Percentiles rank a stretch among this genome's conserved stretches.
phyloP scores from a whole-genome alignment of 2,329 filamentous ascomycete species.

The Aureobasidium sp. region DNA sequence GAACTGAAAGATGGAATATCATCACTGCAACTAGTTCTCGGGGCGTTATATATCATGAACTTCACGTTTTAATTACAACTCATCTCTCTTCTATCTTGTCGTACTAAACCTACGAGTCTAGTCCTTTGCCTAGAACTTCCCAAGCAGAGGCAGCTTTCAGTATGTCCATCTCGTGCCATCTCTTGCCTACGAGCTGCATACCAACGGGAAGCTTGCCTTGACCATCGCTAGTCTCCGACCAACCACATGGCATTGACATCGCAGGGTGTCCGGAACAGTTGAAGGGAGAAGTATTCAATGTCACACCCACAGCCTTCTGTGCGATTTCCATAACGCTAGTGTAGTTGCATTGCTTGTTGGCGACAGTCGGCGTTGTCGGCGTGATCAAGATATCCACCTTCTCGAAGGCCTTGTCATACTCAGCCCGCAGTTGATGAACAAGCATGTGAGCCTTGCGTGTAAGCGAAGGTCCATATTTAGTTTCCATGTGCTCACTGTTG shows the following conservation, averaged over 20 bases:
- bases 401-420: slow-evolving; percentile 38
- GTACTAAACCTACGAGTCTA: neutral
- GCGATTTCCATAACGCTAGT: slow-evolving; percentile 28
- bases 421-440: slow-evolving; percentile 38
- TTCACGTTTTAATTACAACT: neutral
- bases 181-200: slow-evolving; percentile 30
- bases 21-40: neutral
- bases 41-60: slow-evolving; percentile 8
- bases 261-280: slow-evolving; percentile 45
- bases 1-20: slow-evolving; percentile 1
- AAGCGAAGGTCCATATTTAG: slow-evolving; percentile 23
- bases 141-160: slow-evolving; percentile 28
- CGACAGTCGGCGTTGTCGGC: slow-evolving; percentile 39
- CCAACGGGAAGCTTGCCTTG: slow-evolving; percentile 26
- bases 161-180: slow-evolving; percentile 26
- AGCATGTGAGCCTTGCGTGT: slow-evolving; percentile 41
- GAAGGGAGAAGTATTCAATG: slow-evolving; percentile 38
- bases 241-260: slow-evolving; percentile 38
- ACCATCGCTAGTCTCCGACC: slow-evolving; percentile 20
- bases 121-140: slow-evolving; percentile 23
- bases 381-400: slow-evolving; percentile 42
- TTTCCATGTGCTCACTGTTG: slow-evolving; percentile 26
- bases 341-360: slow-evolving; percentile 30
- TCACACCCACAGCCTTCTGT: slow-evolving; percentile 31
- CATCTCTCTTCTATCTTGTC: neutral